Conservation (phyloP, 371 early-diverging fungal genomes). For the Cokeromyces recurvatus region DNA sequence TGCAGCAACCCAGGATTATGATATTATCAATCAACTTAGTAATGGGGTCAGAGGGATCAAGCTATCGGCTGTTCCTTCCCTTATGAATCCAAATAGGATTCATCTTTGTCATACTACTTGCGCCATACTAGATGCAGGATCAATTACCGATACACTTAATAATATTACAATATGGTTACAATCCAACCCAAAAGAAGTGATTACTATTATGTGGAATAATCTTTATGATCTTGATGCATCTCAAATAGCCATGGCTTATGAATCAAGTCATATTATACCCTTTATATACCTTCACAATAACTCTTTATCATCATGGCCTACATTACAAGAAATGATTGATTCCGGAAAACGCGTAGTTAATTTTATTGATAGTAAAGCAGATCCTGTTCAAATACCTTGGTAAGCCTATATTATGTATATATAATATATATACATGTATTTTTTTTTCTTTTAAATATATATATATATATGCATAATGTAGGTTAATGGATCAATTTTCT, state of each 20-base stretch:
- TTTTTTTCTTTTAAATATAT: too few species aligned
- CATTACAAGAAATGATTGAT: slow-evolving; percentile 59
- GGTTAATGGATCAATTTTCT: slow-evolving; percentile 49
- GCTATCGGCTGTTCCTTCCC: slow-evolving; percentile 61
- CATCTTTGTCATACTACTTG: slow-evolving; percentile 67
- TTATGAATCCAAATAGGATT: slow-evolving; percentile 32
- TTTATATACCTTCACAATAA: slow-evolving; percentile 41
- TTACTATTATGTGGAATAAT: slow-evolving; percentile 75
- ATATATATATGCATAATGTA: too few species aligned
- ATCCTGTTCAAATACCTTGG: slow-evolving; percentile 55
- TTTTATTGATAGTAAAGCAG: slow-evolving; percentile 52
- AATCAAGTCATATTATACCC: slow-evolving; percentile 43
- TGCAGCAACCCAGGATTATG: slow-evolving; percentile 60
- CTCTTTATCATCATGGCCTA: slow-evolving; percentile 51
- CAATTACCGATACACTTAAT: slow-evolving; percentile 39
- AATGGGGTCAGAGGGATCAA: slow-evolving; percentile 72
- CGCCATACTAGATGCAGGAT: slow-evolving; percentile 56
- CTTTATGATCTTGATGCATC: slow-evolving; percentile 39
- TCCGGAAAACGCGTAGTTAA: slow-evolving; percentile 60
- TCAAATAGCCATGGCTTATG: slow-evolving; percentile 42
- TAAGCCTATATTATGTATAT: slow-evolving; percentile 14
- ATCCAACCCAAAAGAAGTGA: slow-evolving; percentile 55
- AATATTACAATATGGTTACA: slow-evolving; percentile 52
- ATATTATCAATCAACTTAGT: slow-evolving; percentile 56
- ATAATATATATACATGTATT: neutral